A percentile compares a stretch with the other conserved stretches of the same genome.
These are phyloP conservation scores for Coriaria nepalensis DNA, from an alignment of 306 rosid genomes.

Conservation along the genomic window DNA sequence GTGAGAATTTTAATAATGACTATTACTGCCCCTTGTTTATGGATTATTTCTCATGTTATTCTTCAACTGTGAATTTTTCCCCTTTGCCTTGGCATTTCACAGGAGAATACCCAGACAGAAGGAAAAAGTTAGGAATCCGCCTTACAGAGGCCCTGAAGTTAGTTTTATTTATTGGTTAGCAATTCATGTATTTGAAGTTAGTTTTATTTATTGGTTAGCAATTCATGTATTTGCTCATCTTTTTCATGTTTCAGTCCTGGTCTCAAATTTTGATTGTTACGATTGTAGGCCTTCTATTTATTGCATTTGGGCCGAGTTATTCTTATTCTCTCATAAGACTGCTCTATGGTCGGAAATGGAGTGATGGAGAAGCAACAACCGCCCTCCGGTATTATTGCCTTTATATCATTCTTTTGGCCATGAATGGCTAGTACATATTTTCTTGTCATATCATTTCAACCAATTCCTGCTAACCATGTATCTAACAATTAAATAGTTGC, in stretches of 20 bases:
- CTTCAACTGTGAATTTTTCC: too few species aligned
- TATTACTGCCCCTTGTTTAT: too few species aligned
- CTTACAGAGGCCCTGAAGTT: constrained; percentile 74
- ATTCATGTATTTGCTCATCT: background rate
- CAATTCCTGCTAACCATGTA: background rate
- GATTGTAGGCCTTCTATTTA: constrained; percentile 63
- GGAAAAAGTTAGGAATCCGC: constrained; percentile 45
- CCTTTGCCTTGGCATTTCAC: constrained; percentile 9
- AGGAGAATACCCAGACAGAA: constrained; percentile 58
- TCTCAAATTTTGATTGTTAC: constrained; percentile 19
- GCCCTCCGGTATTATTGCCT: constrained; percentile 74
- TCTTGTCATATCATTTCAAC: background rate
- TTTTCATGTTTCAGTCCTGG: constrained; percentile 1
- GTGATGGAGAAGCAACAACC: constrained; percentile 88
- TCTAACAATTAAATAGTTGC: background rate
- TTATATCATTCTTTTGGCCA: constrained; percentile 75
- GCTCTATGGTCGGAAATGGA: constrained; percentile 83
- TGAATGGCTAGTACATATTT: constrained; percentile 61
- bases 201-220: background rate
- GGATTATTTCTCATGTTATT: too few species aligned
- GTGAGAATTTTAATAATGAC: too few species aligned
- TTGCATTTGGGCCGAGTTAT: constrained; percentile 95
- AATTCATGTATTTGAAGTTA: too few species aligned
- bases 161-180: constrained; percentile 79
- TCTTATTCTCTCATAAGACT: constrained; percentile 82